Conservation (phyloP, 306 rosid genomes). For the Pachyrhizus erosus region DNA sequence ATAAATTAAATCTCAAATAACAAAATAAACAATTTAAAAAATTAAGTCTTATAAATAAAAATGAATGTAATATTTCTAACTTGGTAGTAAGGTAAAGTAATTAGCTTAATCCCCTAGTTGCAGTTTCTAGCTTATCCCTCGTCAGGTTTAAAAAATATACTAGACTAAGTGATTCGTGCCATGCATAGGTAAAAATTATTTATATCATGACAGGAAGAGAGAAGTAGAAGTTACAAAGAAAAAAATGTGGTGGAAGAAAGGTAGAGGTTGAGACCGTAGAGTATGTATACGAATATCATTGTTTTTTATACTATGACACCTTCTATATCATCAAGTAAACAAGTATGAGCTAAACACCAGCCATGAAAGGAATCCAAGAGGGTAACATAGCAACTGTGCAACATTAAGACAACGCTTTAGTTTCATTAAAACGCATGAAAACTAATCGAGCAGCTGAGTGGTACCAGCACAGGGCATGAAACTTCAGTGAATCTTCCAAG, state of each 20-base stretch:
- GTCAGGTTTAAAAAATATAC: too few relatives aligned
- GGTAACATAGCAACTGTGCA: neutral
- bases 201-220: neutral
- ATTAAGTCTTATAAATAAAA: too few relatives aligned
- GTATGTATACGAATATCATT: neutral
- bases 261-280: neutral
- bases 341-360: constrained; percentile 12
- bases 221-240: neutral
- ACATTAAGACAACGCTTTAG: constrained; percentile 25
- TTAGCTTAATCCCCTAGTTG: too few relatives aligned
- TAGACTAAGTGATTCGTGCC: too few relatives aligned
- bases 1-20: too few relatives aligned
- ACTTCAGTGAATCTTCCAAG: neutral
- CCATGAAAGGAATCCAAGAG: constrained; percentile 18
- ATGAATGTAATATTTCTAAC: too few relatives aligned
- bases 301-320: neutral
- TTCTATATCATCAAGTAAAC: constrained; percentile 16
- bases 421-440: constrained; percentile 12
- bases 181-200: too few relatives aligned
- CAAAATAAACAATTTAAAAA: too few relatives aligned
- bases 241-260: neutral
- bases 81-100: too few relatives aligned
- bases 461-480: constrained; percentile 4
- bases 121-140: too few relatives aligned
- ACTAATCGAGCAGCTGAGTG: constrained; percentile 11